Evolutionary conservation across 805 yeast genomes (phyloP).

Genomic region (Candida maltosa): DNA sequence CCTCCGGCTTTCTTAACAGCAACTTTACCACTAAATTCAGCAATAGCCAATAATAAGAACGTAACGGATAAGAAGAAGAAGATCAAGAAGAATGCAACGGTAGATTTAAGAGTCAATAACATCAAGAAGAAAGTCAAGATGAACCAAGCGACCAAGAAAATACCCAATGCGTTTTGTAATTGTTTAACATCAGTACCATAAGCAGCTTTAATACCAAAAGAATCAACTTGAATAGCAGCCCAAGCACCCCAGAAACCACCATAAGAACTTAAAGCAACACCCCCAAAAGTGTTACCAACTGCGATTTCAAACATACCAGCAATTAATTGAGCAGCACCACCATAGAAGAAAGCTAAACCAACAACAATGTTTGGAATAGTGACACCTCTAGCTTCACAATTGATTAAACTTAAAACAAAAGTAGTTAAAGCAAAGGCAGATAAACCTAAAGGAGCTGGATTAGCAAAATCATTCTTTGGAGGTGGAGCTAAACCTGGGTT

Average conservation of each 20-base stretch:
- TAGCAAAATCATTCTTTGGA: conserved; percentile 47
- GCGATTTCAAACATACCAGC: conserved; percentile 78
- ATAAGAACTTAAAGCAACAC: conserved; percentile 54
- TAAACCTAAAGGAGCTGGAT: conserved; percentile 75
- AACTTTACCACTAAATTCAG: conserved; percentile 30
- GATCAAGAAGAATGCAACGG: conserved; percentile 38
- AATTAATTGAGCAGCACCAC: conserved; percentile 66
- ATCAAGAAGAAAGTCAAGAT: conserved; percentile 42
- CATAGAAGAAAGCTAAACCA: conserved; percentile 67
- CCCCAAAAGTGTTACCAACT: conserved; percentile 76
- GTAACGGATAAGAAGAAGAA: conserved; percentile 40
- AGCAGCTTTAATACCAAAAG: conserved; percentile 36
- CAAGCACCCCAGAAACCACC: conserved; percentile 80
- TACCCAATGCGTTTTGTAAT: conserved; percentile 33
- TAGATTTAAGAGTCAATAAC: conserved; percentile 40
- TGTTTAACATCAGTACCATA: conserved; percentile 23
- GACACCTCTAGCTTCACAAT: conserved; percentile 68
- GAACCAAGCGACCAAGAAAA: conserved; percentile 41
- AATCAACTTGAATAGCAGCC: conserved; percentile 52
- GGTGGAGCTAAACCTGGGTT: conserved; percentile 58
- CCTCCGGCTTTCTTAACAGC: conserved; percentile 39
- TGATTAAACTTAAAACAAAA: conserved; percentile 60
- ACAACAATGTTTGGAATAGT: conserved; percentile 57
- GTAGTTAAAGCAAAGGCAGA: conserved; percentile 69
- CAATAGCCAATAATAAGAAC: conserved; percentile 38